Evolutionary conservation across 2,329 filamentous ascomycete genomes (phyloP).

Genomic region (Epichloe scottii): DNA sequence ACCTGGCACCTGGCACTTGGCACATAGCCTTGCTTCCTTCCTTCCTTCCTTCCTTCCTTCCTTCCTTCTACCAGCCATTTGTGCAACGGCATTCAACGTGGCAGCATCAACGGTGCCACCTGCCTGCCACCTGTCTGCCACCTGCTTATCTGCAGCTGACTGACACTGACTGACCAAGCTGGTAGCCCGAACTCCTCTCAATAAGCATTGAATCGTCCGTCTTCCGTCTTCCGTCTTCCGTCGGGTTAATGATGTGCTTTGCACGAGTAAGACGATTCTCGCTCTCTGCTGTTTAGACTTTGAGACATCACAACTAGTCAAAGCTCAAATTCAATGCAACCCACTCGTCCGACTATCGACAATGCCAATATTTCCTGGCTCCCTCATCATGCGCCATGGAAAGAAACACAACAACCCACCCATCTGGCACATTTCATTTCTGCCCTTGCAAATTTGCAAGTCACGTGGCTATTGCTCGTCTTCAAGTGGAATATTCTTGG

Average conservation of each 20-base stretch:
- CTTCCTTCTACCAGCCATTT: not conserved
- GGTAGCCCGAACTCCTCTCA: not conserved
- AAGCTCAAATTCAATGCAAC: not conserved
- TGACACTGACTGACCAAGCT: not conserved
- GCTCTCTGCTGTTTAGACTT: not conserved
- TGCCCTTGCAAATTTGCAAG: no score
- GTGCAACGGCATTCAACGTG: not conserved
- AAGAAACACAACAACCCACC: no score
- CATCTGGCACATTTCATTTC: no score
- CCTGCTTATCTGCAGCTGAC: not conserved
- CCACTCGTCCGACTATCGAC: not conserved
- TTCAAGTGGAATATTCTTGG: not conserved
- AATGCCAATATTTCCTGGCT: not conserved
- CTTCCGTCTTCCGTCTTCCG: not conserved
- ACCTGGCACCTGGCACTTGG: not conserved
- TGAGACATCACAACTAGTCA: not conserved
- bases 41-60: not conserved
- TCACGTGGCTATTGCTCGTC: not conserved
- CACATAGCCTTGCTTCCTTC: not conserved
- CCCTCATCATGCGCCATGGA: no score
- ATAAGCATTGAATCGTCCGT: not conserved
- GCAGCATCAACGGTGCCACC: not conserved
- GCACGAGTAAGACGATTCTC: constrained; percentile 1
- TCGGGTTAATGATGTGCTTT: not conserved
- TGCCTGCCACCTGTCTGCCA: not conserved